Evolutionary conservation across 345 rosid genomes (phyloP).

Genomic region (Bretschneidera sinensis): DNA sequence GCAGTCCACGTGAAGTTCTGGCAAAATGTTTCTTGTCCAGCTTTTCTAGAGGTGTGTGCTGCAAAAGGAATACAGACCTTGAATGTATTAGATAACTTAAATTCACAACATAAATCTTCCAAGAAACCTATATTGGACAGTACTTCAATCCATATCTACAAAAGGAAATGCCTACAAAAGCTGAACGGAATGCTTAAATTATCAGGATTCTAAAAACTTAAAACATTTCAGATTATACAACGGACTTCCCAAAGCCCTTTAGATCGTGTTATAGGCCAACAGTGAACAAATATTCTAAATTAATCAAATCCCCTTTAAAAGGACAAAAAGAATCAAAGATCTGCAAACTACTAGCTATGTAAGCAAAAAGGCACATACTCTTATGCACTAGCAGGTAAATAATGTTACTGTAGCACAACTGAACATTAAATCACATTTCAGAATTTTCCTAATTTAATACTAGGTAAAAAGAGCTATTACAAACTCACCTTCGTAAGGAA

Average conservation of each 20-base stretch:
- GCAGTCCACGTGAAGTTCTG: constrained; percentile 46
- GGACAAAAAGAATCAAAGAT: too few species aligned
- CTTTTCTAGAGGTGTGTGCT: constrained; percentile 75
- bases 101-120: constrained; percentile 7
- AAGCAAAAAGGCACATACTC: too few species aligned
- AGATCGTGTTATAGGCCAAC: too few species aligned
- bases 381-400: too few species aligned
- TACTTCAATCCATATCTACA: too few species aligned
- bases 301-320: background rate
- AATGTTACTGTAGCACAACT: background rate
- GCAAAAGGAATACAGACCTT: constrained; percentile 21
- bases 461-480: constrained; percentile 1
- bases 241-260: too few species aligned
- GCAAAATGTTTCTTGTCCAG: constrained; percentile 92
- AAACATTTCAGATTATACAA: too few species aligned
- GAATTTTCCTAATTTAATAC: background rate
- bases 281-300: background rate
- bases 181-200: too few species aligned
- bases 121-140: too few species aligned
- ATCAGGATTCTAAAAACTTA: too few species aligned
- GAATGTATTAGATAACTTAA: background rate
- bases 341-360: too few species aligned
- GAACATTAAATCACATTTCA: background rate
- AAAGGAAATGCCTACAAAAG: too few species aligned
- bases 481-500: constrained; percentile 74